phyloP scores from a whole-genome alignment of 768 basidiomycete species.

The Cantharellus cinnabarinus region DNA sequence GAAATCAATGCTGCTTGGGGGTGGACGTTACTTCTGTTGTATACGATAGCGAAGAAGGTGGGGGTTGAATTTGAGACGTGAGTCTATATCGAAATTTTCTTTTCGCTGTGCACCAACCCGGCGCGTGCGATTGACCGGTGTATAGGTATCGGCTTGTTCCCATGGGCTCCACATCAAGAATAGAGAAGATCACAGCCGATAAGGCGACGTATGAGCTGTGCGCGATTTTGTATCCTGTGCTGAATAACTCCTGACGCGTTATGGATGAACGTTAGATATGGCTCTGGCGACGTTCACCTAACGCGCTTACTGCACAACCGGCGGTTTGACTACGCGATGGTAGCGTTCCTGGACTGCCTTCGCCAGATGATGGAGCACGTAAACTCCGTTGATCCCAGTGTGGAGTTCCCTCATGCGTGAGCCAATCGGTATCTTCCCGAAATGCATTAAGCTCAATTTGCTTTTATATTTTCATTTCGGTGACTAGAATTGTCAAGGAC shows the following conservation, averaged over 20 bases:
- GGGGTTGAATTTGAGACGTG: slow-evolving; percentile 77
- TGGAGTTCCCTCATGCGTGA: slow-evolving; percentile 78
- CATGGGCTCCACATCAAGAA: slow-evolving; percentile 85
- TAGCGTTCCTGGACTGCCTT: slow-evolving; percentile 85
- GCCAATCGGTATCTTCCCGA: slow-evolving; percentile 17
- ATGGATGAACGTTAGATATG: slow-evolving; percentile 27
- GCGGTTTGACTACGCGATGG: slow-evolving; percentile 90
- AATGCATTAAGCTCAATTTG: neutral
- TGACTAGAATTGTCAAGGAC: slow-evolving; percentile 64
- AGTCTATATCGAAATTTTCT: slow-evolving; percentile 11
- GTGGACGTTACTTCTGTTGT: slow-evolving; percentile 74
- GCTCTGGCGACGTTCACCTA: slow-evolving; percentile 79
- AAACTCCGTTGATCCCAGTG: slow-evolving; percentile 41
- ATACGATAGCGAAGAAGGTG: slow-evolving; percentile 80
- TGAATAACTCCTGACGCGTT: neutral
- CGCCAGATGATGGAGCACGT: slow-evolving; percentile 82
- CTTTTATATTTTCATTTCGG: neutral
- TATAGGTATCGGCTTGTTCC: slow-evolving; percentile 74
- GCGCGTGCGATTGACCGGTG: neutral
- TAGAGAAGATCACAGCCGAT: slow-evolving; percentile 58
- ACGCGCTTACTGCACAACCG: slow-evolving; percentile 83
- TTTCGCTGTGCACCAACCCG: neutral
- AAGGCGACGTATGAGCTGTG: slow-evolving; percentile 68
- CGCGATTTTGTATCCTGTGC: slow-evolving; percentile 4
- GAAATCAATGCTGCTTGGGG: slow-evolving; percentile 99